Percentiles rank a stretch among this genome's conserved stretches.
These are phyloP conservation scores for Cutaneotrichosporon cutaneum DNA, from an alignment of 1,284 basidiomycete species.

Conservation along the genomic window DNA sequence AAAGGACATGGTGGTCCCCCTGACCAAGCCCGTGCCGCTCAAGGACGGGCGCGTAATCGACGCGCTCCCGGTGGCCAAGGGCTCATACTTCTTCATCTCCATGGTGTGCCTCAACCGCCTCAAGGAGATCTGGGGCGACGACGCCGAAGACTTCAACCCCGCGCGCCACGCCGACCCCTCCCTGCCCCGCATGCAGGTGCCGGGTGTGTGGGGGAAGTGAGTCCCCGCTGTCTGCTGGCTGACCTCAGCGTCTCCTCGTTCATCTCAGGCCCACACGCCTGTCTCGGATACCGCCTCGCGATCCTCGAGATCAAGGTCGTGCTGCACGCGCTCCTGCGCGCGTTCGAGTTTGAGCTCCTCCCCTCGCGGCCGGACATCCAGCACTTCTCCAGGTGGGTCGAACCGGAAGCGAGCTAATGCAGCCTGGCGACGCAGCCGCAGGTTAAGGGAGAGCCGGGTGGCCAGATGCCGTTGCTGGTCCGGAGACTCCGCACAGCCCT, in stretches of 20 bases:
- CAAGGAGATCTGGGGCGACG: conserved; percentile 62
- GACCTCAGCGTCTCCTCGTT: conserved; percentile 59
- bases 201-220: conserved; percentile 59
- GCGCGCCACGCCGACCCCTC: conserved; percentile 54
- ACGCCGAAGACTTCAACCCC: conserved; percentile 65
- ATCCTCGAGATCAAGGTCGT: conserved; percentile 57
- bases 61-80: conserved; percentile 28
- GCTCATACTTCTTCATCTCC: conserved; percentile 31
- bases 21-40: conserved; percentile 49
- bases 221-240: neutral
- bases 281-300: conserved; percentile 71
- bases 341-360: conserved; percentile 31
- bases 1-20: conserved; percentile 63
- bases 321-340: conserved; percentile 52
- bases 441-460: conserved; percentile 18
- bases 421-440: conserved; percentile 16
- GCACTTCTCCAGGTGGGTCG: conserved; percentile 2
- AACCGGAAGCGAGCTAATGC: neutral
- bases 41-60: conserved; percentile 42
- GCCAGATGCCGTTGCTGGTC: conserved; percentile 22
- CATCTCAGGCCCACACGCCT: conserved; percentile 64
- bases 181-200: conserved; percentile 55
- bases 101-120: conserved; percentile 58
- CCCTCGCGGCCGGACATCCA: conserved; percentile 12
- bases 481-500: neutral